Base-by-base conservation (phyloP, 495 filamentous ascomycete species). In the Neurospora hispaniola region DNA sequence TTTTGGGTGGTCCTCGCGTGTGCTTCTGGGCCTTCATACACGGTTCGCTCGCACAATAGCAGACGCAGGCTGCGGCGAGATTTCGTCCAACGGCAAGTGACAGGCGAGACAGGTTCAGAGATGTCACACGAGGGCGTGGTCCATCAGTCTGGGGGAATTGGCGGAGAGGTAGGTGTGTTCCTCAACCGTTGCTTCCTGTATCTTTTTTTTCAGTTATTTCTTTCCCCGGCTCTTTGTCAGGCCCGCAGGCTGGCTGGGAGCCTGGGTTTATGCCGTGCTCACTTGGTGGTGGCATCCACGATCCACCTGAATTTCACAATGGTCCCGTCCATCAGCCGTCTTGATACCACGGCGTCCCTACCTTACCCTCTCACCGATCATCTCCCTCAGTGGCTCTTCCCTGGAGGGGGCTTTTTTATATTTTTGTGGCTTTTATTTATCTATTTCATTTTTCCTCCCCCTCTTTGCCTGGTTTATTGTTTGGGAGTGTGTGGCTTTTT, bases 61-160 rank as follows among this genome's bases (percentile, higher is more conserved):
- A 66, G 54, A 66, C 23, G 54, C 54, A 66, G 14, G 54, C 54
- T 66, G 70, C 73, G 62, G 70, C 69, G 70, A 71, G 73, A 68
- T 72, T 69, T 79, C 46, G 74, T 69, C 73, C 76, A 73, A 75
- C 76, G 77, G 76, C 74, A 77, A 76, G 77, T 78, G 77, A 75
- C 78, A 79, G 76, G 74, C 68, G 44, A 38, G 42, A 69, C 27
- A 35, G 35, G 20, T 71, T 76, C 75, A 77, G 75, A 66, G 27
- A 66, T 35, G 54, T 66, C 27, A 14, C 27, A 66, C 54, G 54
- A 66, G 54, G 38, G 42, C 44, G 54, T 70, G 74, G 72, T 77
- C 71, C 72, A 75, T 76, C 73, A 66, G 14, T 66, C 54, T 35
- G 75, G 73, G 71, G 73, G 70, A 73, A 76, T 73, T 76, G 74